Evolutionary conservation across 306 rosid genomes (phyloP), one percentile per base, ranked within the genome.

Genomic region (Pterocarpus macrocarpus): DNA sequence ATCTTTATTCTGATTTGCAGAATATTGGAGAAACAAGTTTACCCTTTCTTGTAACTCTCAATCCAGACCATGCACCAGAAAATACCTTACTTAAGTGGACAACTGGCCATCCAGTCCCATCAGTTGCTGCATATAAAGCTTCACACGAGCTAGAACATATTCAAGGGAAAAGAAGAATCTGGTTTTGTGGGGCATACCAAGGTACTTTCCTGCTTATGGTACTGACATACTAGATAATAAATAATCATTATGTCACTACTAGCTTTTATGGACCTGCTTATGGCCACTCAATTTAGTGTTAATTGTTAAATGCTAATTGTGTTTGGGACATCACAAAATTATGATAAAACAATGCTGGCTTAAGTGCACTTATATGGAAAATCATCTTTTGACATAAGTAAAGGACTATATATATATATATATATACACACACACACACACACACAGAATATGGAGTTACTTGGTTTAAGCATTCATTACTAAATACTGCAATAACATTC

Each of bases 111-210:
- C 99, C 97, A 56, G 43, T 93, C 28, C 98, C 99, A 64, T 93
- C 97, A 15, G 93, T 95, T 71, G 90, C 93, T 5, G 96, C 99
- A 13, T 84, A 88, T 63, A 95, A 90, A 86, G 98, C 99, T 69
- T 88, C 91, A 3, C 69, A 69, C 59, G 94, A 95, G 80, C 85
- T 93, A 52, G 73, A 81, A 30, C 77, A 14, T 43, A 91, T 95
- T 86, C 98, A 95, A 91, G 99, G 99, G 45, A 91, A 87, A 64
- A 88, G 99, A 88, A 83, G 91, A 80, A 87, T 95, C 56, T 95
- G 99, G 99, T 95, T 91, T 82, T 90, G 90, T 79, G 99, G 98
- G 36, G 97, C 97, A 47, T 95, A 93, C 80, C 95, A 86, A 64
- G 98, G 98, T 93, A 76, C 73, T 84, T 12, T 84, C 69, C 47